These are phyloP conservation scores for Globisporangium megalacanthum DNA, from an alignment of 352 stramenopile genomes.

Conservation along the genomic window DNA sequence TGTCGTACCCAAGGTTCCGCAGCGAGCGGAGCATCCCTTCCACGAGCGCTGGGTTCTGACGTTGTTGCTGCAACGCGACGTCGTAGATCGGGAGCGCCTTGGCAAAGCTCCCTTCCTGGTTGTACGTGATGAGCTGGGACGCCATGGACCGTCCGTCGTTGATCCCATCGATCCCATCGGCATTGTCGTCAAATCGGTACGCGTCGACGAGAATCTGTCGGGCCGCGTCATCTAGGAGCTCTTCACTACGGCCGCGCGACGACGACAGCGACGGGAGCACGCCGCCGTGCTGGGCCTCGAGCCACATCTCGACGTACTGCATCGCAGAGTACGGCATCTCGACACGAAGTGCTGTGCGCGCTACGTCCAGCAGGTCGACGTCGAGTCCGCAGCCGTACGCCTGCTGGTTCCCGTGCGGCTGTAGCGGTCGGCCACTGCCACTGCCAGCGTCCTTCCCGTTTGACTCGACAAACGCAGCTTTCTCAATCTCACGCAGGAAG, in stretches of 20 bases:
- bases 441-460: slow-evolving; percentile 32
- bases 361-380: slow-evolving; percentile 58
- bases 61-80: slow-evolving; percentile 30
- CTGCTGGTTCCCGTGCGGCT: slow-evolving; percentile 19
- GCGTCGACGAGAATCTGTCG: slow-evolving; percentile 60
- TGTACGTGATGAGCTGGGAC: slow-evolving; percentile 71
- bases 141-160: slow-evolving; percentile 67
- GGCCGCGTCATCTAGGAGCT: slow-evolving; percentile 26
- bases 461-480: slow-evolving; percentile 59
- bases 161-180: slow-evolving; percentile 73
- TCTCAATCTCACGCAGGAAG: slow-evolving; percentile 76
- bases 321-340: slow-evolving; percentile 88
- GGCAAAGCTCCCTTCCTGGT: slow-evolving; percentile 48
- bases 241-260: slow-evolving; percentile 9
- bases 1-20: slow-evolving; percentile 64
- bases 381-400: slow-evolving; percentile 61
- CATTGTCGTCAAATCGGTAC: slow-evolving; percentile 55
- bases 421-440: neutral
- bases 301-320: slow-evolving; percentile 87
- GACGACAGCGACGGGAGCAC: slow-evolving; percentile 36
- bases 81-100: slow-evolving; percentile 75
- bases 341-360: slow-evolving; percentile 49
- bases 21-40: slow-evolving; percentile 62
- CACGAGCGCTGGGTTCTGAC: neutral
- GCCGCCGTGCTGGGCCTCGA: slow-evolving; percentile 53